Conservation (phyloP, 2,329 filamentous ascomycete genomes). For the Pseudogymnoascus sp. region DNA sequence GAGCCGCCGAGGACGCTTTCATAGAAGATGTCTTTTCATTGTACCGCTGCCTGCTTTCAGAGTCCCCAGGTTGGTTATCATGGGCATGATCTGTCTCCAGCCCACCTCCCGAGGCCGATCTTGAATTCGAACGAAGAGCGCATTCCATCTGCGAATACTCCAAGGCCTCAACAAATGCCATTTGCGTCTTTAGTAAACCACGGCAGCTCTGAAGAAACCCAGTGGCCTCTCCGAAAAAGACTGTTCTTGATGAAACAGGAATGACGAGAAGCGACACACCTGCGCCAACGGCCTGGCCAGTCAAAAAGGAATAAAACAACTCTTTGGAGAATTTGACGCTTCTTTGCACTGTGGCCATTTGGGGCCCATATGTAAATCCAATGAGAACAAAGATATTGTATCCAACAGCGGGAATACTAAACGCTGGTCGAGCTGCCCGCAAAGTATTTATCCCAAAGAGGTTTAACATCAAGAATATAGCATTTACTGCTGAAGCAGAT, state of each 20-base stretch:
- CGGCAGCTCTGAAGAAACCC: slow-evolving; percentile 50
- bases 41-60: neutral
- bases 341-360: slow-evolving; percentile 47
- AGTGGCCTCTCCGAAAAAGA: slow-evolving; percentile 53
- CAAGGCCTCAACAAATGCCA: slow-evolving; percentile 38
- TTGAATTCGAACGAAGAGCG: slow-evolving; percentile 26
- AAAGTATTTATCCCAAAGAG: slow-evolving; percentile 59
- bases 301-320: slow-evolving; percentile 51
- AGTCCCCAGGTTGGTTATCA: neutral
- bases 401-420: slow-evolving; percentile 60
- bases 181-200: slow-evolving; percentile 50
- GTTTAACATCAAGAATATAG: slow-evolving; percentile 60
- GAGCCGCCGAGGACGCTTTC: slow-evolving; percentile 41
- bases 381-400: slow-evolving; percentile 62
- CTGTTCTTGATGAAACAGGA: slow-evolving; percentile 55
- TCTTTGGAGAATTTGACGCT: slow-evolving; percentile 46
- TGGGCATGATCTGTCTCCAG: neutral
- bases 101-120: slow-evolving; percentile 12
- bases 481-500: slow-evolving; percentile 60
- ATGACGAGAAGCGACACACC: slow-evolving; percentile 57
- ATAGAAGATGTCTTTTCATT: slow-evolving; percentile 12
- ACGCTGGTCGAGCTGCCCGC: slow-evolving; percentile 56
- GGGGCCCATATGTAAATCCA: slow-evolving; percentile 51
- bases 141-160: slow-evolving; percentile 49
- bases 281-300: slow-evolving; percentile 43